Evolutionary conservation across 2,329 filamentous ascomycete genomes (phyloP), one percentile per base, ranked within the genome.

Genomic region (Fusarium udum): DNA sequence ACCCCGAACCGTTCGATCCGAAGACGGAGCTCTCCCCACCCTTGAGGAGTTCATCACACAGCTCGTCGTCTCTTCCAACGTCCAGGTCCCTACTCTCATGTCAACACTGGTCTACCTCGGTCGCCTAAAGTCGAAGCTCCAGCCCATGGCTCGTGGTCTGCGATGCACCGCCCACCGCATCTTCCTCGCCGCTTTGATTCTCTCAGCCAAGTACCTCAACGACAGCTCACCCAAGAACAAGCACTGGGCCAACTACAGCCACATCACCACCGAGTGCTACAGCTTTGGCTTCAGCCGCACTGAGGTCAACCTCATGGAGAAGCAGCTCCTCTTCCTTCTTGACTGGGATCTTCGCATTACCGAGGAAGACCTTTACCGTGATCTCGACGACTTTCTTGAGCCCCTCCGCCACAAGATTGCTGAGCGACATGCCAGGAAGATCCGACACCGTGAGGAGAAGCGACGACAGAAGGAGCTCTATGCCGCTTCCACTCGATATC

Each of bases 211-310:
- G 91, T 98, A 98, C 83, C 89, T 98, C 77, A 98, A 99, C 83
- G 96, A 98, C 87, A 97, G 95, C 70, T 98, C 95, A 18, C 96
- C 96, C 72, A 98, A 98, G 91, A 99, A 99, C 90, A 98, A 98
- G 91, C 96, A 99, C 88, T 99, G 96, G 96, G 95, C 96, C 74
- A 92, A 91, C 79, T 99, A 98, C 87, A 97, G 93, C 68, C 86
- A 92, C 78, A 92, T 97, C 77, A 92, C 87, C 82, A 90, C 91
- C 16, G 85, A 87, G 14, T 80, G 78, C 70, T 87, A 85, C 80
- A 90, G 87, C 79, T 99, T 98, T 79, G 93, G 95, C 77, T 98
- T 99, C 87, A 95, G 92, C 78, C 89, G 95, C 76, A 96, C 94
- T 40, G 96, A 99, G 85, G 96, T 99, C 78, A 99, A 99, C 86